These are phyloP conservation scores for Pseudogymnoascus sp. DNA, from an alignment of 2,329 filamentous ascomycete genomes.

Conservation along the genomic window DNA sequence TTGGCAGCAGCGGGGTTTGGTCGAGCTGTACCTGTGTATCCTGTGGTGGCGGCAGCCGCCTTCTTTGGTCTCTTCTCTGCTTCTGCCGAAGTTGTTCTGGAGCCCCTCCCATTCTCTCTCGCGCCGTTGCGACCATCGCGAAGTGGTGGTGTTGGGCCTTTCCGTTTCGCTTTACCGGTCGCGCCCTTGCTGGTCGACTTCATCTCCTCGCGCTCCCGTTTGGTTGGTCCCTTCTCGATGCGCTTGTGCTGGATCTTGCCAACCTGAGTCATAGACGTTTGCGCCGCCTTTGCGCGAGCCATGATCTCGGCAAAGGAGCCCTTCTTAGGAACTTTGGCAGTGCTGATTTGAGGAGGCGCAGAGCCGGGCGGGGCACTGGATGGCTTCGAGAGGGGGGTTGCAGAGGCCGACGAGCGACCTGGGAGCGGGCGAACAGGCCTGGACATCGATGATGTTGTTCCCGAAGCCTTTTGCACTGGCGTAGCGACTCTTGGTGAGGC, in stretches of 20 bases:
- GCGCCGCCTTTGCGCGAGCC: slow-evolving; percentile 61
- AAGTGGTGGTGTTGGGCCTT: slow-evolving; percentile 12
- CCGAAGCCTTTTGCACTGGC: slow-evolving; percentile 17
- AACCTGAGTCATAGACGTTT: slow-evolving; percentile 52
- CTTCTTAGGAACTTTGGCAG: slow-evolving; percentile 52
- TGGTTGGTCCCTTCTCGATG: slow-evolving; percentile 55
- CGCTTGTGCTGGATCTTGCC: slow-evolving; percentile 71
- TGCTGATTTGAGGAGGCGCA: background rate
- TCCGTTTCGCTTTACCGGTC: slow-evolving; percentile 21
- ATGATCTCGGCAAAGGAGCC: slow-evolving; percentile 69
- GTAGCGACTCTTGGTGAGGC: slow-evolving; percentile 21
- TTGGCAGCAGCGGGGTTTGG: slow-evolving; percentile 41
- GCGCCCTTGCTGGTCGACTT: slow-evolving; percentile 19
- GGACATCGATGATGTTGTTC: slow-evolving; percentile 20
- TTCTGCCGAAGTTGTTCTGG: slow-evolving; percentile 23
- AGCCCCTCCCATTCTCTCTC: slow-evolving; percentile 21
- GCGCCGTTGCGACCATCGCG: slow-evolving; percentile 17
- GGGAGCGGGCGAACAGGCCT: slow-evolving; percentile 20
- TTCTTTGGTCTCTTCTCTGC: slow-evolving; percentile 55
- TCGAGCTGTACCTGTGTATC: slow-evolving; percentile 58
- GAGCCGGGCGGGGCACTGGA: background rate
- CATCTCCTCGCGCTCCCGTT: slow-evolving; percentile 37
- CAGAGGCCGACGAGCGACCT: background rate
- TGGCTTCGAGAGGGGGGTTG: slow-evolving; percentile 36
- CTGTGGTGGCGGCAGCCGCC: slow-evolving; percentile 53